Evolutionary conservation across 2,329 filamentous ascomycete genomes (phyloP), one percentile per base, ranked within the genome.

Genomic region (Graphiopsis chlorocephala): DNA sequence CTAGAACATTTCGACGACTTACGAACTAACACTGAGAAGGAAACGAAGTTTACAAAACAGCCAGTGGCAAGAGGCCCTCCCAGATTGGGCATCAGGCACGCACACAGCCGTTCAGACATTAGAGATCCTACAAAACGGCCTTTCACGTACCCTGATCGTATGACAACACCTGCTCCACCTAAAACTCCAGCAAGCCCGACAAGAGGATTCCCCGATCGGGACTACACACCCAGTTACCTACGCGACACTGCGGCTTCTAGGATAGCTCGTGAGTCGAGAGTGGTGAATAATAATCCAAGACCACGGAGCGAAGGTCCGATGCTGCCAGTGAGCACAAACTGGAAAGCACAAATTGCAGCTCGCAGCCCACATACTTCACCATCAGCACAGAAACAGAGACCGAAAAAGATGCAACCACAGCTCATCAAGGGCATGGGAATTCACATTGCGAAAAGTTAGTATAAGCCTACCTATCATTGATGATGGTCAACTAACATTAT

Each of bases 1-100:
- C 83, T 99, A 35, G 94, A 98, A 70, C 88, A 86, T 2, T 98
- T 99, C 75, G 95, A 99, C 75, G 95, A 99, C 77, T 81, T 99
- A 64, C 94, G 94, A 1, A 98, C 93, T 0, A 97, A 93, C 17
- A 87, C 85, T 14, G 87, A 90, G 66, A 85, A 87, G 15, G 95
- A 99, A 78, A 92, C 88, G 67, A 90, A 87, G 71, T 99, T 87
- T 73, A 83, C 93, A 67, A 96, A 93, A 76, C 88, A 90, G 71
- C 93, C 95, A 3, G 82, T 89, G 45, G 87, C 85, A 55, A 85
- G 86, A 62, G 88, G 89, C 23, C 86, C 85, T 52, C 86, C 90
- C 28, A 92, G 89, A 60, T 68, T 68, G 33, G 69, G 66, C 4
- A 53, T 74, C 17, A 68, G 72, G 31, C 69, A 72, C 38, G 71